Percentiles rank a stretch among this genome's conserved stretches.
These are phyloP conservation scores for Nothomitra cinnamomea DNA, from an alignment of 2,329 filamentous ascomycete species.

Conservation along the genomic window DNA sequence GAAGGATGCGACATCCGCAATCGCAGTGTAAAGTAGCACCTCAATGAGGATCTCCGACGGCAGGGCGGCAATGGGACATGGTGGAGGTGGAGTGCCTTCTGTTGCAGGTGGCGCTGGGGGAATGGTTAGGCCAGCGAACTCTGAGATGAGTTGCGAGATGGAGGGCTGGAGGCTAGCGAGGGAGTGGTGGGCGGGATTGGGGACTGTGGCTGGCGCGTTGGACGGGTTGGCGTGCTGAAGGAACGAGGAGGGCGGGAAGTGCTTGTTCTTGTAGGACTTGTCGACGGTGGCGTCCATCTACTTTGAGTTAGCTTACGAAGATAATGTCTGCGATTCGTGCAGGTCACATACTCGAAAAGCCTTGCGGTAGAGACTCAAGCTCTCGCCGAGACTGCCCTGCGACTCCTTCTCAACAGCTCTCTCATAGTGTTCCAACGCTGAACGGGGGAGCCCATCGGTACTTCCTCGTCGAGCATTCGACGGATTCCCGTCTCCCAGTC, in stretches of 20 bases:
- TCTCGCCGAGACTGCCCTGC: conserved; percentile 75
- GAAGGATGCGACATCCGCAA: conserved; percentile 61
- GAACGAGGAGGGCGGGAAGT: conserved; percentile 52
- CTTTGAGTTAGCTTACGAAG: background rate
- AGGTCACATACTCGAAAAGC: conserved; percentile 57
- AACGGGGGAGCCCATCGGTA: conserved; percentile 35
- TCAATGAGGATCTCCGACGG: conserved; percentile 76
- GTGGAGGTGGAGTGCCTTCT: conserved; percentile 52
- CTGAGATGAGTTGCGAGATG: conserved; percentile 52
- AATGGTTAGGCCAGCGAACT: conserved; percentile 57
- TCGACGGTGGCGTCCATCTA: conserved; percentile 77
- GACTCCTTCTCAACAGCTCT: conserved; percentile 77
- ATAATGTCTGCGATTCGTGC: background rate
- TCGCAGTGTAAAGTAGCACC: conserved; percentile 55
- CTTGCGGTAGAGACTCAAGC: conserved; percentile 70
- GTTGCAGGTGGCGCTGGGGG: conserved; percentile 48
- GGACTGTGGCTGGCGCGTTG: conserved; percentile 20
- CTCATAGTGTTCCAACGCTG: conserved; percentile 86
- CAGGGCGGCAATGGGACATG: conserved; percentile 61
- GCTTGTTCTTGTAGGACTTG: conserved; percentile 73
- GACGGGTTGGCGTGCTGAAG: conserved; percentile 25
- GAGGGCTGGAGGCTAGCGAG: conserved; percentile 37
- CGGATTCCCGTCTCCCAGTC: conserved; percentile 13
- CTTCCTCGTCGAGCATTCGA: background rate
- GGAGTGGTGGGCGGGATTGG: conserved; percentile 39